phyloP scores from a whole-genome alignment of 2,329 filamentous ascomycete genomes.

The Paraphaeosphaeria sporulosa region DNA sequence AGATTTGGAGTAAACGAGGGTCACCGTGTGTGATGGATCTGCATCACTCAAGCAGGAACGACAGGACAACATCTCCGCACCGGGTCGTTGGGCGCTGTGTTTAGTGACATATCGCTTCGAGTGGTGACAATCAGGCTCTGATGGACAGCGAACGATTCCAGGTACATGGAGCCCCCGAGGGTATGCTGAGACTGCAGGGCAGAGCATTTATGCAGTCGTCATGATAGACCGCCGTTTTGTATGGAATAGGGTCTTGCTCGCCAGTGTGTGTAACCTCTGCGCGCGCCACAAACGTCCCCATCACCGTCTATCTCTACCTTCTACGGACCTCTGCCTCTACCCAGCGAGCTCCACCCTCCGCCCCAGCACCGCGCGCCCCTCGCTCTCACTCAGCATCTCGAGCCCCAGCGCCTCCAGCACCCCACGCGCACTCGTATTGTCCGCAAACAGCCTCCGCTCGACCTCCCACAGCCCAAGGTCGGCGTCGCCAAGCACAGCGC shows the following conservation, averaged over 20 bases:
- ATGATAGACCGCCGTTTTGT: neutral
- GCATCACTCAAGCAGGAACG: too few relatives aligned
- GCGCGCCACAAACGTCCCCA: conserved; percentile 1
- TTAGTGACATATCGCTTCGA: too few relatives aligned
- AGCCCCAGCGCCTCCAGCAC: conserved; percentile 69
- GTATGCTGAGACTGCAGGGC: too few relatives aligned
- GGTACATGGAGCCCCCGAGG: too few relatives aligned
- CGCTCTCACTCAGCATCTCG: conserved; percentile 66
- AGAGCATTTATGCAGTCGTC: neutral
- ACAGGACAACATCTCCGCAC: too few relatives aligned
- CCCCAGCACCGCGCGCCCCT: conserved; percentile 72
- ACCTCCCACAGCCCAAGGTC: conserved; percentile 54
- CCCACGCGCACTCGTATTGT: conserved; percentile 56
- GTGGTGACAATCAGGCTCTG: too few relatives aligned
- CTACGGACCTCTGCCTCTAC: conserved; percentile 17
- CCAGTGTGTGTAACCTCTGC: conserved; percentile 5
- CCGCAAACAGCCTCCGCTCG: conserved; percentile 55
- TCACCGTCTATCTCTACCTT: neutral
- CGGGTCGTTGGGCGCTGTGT: too few relatives aligned
- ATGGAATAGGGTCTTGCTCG: neutral
- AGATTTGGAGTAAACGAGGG: too few relatives aligned
- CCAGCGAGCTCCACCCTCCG: conserved; percentile 67
- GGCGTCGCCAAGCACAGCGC: conserved; percentile 22
- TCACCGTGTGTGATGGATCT: too few relatives aligned
- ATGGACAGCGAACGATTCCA: too few relatives aligned